phyloP scores from a whole-genome alignment of 345 rosid species.

The Laguncularia racemosa region DNA sequence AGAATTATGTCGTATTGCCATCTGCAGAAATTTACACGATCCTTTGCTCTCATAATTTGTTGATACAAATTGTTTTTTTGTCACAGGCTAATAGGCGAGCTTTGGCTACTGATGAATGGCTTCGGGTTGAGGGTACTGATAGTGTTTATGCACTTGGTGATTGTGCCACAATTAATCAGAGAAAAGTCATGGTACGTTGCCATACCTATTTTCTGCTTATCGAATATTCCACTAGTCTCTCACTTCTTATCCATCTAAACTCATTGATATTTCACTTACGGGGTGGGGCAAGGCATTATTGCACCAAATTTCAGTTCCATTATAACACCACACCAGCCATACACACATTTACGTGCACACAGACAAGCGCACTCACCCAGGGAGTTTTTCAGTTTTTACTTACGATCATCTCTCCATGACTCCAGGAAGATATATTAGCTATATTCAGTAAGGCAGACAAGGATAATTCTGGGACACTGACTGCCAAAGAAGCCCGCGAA shows the following conservation, averaged over 20 bases:
- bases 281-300: no score
- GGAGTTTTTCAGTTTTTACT: conserved; percentile 3
- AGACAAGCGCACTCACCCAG: not conserved
- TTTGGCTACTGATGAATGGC: conserved; percentile 97
- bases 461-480: conserved; percentile 89
- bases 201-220: no score
- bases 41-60: not conserved
- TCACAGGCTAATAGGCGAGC: conserved; percentile 76
- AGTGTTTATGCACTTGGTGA: conserved; percentile 88
- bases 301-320: no score
- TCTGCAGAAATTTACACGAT: no score
- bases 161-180: conserved; percentile 96
- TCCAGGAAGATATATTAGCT: conserved; percentile 70
- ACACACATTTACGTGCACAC: no score
- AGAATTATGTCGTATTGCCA: not conserved
- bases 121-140: conserved; percentile 71
- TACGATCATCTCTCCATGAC: not conserved
- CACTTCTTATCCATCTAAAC: no score
- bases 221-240: no score
- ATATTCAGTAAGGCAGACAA: conserved; percentile 84
- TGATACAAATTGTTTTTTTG: not conserved
- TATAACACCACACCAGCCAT: no score
- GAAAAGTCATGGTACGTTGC: conserved; percentile 80
- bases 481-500: conserved; percentile 71
- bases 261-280: not conserved